Evolutionary conservation across 169 alveolate species (phyloP), one percentile per base, ranked within the genome.

Genomic region (Plasmodium gonderi): DNA sequence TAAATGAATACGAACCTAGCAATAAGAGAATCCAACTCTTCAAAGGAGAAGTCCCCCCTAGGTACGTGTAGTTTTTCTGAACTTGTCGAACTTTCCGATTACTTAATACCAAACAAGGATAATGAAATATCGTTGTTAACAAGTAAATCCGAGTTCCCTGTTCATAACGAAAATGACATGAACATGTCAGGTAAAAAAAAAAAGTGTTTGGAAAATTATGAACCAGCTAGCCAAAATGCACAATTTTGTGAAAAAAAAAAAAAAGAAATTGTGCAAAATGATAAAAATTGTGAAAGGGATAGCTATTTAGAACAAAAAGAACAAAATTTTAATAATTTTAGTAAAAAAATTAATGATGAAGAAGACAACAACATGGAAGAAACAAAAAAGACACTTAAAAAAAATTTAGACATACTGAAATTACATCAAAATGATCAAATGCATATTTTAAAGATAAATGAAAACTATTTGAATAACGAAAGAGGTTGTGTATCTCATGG

Each of bases 151-250:
- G 60, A 79, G 36, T 47, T 79, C 5, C 49, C 49, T 79, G 47
- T 26, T 3, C 36, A 31, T 0, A 5, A 26, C 75, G 23, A 49
- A 49, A 49, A 65, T 80, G 14, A 65, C 17, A 65, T 60, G 54
- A 38, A 80, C 64, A 40, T 2, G 9, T 80, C 72, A 26, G 64
- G 14, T 36, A 44, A 82, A 68, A 68, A 82, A 67, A 45, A 83
- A 14, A 23, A 12, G 14, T 29, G 17, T 72, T 29, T 40, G 12
- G 64, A 45, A 74, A 83, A 83, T 69, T 64, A 69, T 83, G 82
- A 83, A 47, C 74, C 23, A 68, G 80, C 79, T 80, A 80, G 91
- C 91, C 54, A 80, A 45, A 83, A 33, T n/a, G 47, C 42, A 69
- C 78, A 0, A 64, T 17, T 60, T 44, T 23, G 49, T 40, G 82